Conservation (phyloP, 139 green algal genomes). For the Bryopsis sp. region DNA sequence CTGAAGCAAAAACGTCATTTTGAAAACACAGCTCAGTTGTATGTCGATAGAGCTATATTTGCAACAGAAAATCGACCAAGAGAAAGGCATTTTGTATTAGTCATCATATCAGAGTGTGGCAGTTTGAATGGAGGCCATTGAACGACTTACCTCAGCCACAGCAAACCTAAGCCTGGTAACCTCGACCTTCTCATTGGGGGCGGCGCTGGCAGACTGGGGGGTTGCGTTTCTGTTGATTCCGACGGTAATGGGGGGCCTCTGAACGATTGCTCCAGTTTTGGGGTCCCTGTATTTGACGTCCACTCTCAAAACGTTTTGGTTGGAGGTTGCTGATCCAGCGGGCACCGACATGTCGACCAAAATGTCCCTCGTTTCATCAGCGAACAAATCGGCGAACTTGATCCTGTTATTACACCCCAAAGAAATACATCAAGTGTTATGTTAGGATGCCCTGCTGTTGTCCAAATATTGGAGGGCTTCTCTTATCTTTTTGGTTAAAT, state of each 20-base stretch:
- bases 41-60: not conserved
- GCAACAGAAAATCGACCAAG: not conserved
- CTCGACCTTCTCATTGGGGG: too few species aligned
- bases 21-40: not conserved
- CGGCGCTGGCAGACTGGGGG: too few species aligned
- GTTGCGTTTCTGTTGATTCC: not conserved
- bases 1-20: not conserved
- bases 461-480: too few species aligned
- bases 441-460: too few species aligned
- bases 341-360: conserved; percentile 3
- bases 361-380: conserved; percentile 4
- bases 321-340: not conserved
- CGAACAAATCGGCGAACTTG: conserved; percentile 13
- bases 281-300: not conserved
- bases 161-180: not conserved
- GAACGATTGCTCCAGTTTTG: not conserved
- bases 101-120: not conserved
- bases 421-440: too few species aligned
- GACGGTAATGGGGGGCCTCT: not conserved
- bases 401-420: too few species aligned
- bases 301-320: not conserved
- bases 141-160: not conserved
- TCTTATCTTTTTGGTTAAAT: too few species aligned
- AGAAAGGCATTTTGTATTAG: not conserved
- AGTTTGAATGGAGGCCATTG: not conserved